phyloP scores from a whole-genome alignment of 257 asterid species.

The Solanum ossicruentum region DNA sequence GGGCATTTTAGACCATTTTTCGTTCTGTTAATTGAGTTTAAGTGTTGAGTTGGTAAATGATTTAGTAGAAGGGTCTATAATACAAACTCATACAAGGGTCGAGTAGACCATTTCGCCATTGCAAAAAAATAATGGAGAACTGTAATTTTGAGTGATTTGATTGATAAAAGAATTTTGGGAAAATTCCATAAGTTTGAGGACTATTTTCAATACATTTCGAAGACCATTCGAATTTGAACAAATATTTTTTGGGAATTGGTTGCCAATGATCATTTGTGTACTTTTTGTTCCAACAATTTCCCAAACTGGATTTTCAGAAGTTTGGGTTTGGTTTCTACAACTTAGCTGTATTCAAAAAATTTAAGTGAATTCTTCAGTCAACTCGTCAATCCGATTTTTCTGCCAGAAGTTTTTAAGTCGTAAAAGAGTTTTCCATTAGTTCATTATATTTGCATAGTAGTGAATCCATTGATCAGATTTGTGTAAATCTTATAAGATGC shows the following conservation, averaged over 20 bases:
- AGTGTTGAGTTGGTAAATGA: too few relatives aligned
- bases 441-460: not conserved
- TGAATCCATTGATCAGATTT: not conserved
- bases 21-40: too few relatives aligned
- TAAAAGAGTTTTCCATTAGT: not conserved
- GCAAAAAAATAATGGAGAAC: not conserved
- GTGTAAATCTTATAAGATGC: not conserved
- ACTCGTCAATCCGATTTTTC: not conserved
- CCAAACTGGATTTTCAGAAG: not conserved
- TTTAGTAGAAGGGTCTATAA: too few relatives aligned
- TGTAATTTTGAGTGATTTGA: not conserved
- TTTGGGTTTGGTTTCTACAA: not conserved
- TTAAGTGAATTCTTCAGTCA: not conserved
- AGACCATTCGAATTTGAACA: not conserved
- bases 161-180: not conserved
- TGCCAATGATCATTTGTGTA: not conserved
- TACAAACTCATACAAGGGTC: too few relatives aligned
- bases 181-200: not conserved
- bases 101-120: not conserved
- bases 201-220: not conserved
- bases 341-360: not conserved
- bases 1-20: too few relatives aligned
- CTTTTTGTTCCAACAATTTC: not conserved
- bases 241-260: not conserved
- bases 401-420: not conserved